Percentiles rank a stretch among this genome's conserved stretches.
These are phyloP conservation scores for Croton laevigatus DNA, from an alignment of 441 rosid genomes.

Conservation along the genomic window DNA sequence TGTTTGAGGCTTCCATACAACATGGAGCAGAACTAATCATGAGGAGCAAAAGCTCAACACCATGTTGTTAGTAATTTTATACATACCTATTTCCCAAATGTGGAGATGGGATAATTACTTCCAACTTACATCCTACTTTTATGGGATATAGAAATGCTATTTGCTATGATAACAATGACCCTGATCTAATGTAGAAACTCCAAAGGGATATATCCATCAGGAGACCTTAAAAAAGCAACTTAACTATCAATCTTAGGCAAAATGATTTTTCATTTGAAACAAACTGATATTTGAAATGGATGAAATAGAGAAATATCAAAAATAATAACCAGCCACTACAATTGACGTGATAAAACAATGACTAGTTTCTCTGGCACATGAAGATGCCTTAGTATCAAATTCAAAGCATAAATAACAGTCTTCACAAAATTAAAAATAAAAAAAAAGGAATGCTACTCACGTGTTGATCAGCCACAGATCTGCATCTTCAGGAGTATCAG, in stretches of 20 bases:
- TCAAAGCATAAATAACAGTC: background rate
- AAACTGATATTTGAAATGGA: background rate
- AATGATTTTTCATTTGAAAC: background rate
- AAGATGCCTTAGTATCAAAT: background rate
- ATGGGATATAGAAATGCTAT: background rate
- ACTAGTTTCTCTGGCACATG: background rate
- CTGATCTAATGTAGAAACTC: background rate
- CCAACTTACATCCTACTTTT: background rate
- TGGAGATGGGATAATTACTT: background rate
- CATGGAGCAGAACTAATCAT: background rate
- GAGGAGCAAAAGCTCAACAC: background rate
- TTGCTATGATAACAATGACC: background rate
- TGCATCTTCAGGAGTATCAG: constrained; percentile 78
- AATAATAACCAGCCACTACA: background rate
- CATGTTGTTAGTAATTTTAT: background rate
- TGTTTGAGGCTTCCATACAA: background rate
- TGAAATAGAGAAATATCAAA: background rate
- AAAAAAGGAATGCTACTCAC: constrained; percentile 37
- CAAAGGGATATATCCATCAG: background rate
- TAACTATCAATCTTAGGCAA: constrained; percentile 3
- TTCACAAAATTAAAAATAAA: background rate
- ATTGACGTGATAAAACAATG: background rate
- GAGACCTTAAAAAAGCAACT: background rate
- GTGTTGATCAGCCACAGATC: constrained; percentile 95
- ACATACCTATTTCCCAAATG: background rate